phyloP scores from a whole-genome alignment of 257 asterid genomes.

The Orobanche coerulescens region DNA sequence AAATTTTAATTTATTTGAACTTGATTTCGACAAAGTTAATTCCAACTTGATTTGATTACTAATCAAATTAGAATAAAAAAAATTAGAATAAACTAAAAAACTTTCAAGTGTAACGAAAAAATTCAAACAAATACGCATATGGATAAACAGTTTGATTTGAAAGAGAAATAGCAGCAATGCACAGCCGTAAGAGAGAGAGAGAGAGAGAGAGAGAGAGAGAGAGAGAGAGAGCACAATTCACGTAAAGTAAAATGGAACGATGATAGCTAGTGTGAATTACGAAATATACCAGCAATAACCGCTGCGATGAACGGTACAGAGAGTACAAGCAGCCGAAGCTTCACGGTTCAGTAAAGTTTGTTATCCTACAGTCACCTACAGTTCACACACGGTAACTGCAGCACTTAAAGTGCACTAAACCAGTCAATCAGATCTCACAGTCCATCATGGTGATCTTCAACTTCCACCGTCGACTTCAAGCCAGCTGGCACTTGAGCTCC shows the following conservation, averaged over 20 bases:
- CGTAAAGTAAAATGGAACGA: background rate
- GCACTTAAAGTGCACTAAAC: background rate
- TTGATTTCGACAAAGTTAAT: too few species aligned
- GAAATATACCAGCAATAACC: background rate
- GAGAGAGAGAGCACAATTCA: background rate
- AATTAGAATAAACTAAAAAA: too few species aligned
- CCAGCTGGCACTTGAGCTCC: constrained; percentile 46
- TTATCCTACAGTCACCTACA: constrained; percentile 15
- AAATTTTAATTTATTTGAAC: background rate
- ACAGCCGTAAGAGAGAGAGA: background rate
- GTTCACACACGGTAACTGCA: background rate
- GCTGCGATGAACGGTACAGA: background rate
- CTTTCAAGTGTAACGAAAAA: too few species aligned
- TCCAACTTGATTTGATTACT: background rate
- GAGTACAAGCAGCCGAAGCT: background rate
- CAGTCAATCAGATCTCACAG: constrained; percentile 23
- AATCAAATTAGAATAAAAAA: too few species aligned
- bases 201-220: background rate
- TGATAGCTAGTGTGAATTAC: background rate
- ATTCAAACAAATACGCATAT: too few species aligned
- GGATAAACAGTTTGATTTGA: too few species aligned
- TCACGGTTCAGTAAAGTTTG: constrained; percentile 8
- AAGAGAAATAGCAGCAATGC: too few species aligned
- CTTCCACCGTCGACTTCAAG: constrained; percentile 28
- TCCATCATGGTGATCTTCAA: constrained; percentile 36